A percentile compares a stretch with the other conserved stretches of the same genome.
Conservation (phyloP, 1,284 basidiomycete genomes). For the Peniophora sp. region DNA sequence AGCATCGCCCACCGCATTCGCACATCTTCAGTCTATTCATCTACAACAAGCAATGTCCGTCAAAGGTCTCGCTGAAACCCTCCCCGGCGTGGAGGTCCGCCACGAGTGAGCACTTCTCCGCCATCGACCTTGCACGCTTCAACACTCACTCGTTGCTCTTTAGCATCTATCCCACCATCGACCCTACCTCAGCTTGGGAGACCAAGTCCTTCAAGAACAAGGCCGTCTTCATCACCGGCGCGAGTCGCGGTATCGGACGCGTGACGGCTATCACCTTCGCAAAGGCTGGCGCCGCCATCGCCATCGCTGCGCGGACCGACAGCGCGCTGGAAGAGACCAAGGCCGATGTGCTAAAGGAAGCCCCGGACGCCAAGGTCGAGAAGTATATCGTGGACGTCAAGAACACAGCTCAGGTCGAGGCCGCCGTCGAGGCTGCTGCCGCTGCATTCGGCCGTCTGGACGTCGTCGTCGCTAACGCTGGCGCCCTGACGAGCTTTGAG, state of each 20-base stretch:
- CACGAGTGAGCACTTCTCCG: no score
- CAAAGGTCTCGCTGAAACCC: no score
- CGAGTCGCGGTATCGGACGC: not conserved
- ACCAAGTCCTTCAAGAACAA: not conserved
- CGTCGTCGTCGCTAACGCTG: slow-evolving; percentile 9
- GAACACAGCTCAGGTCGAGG: not conserved
- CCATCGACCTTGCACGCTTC: not conserved
- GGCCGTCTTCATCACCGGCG: not conserved
- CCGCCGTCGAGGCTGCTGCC: slow-evolving; percentile 6
- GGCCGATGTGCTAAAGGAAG: not conserved
- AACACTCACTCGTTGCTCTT: not conserved
- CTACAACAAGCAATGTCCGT: no score
- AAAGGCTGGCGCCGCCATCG: not conserved
- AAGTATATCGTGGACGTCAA: slow-evolving; percentile 1
- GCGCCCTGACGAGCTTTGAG: not conserved
- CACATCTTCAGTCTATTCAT: no score
- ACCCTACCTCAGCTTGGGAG: not conserved
- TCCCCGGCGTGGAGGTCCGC: no score
- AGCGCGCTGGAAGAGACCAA: not conserved
- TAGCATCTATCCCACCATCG: not conserved
- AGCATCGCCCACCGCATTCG: no score
- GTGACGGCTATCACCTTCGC: not conserved
- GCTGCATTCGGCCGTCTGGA: slow-evolving; percentile 8
- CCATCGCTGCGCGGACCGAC: not conserved
- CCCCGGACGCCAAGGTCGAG: not conserved